Evolutionary conservation across 352 stramenopile genomes (phyloP), one percentile per base, ranked within the genome.

Genomic region (Globisporangium irregulare): DNA sequence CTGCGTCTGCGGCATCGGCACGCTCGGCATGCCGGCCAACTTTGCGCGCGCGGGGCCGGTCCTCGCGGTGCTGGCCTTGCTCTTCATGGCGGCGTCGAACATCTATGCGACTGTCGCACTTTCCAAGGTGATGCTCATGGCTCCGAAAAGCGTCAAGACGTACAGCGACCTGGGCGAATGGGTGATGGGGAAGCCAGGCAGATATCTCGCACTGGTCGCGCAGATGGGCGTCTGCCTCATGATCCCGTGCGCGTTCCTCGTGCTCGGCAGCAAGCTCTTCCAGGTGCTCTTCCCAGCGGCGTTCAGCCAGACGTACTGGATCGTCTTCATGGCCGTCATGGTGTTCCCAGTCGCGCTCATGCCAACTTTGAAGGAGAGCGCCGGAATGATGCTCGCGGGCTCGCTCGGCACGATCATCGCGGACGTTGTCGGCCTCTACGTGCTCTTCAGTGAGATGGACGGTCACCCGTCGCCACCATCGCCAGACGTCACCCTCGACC

Each of bases 1-100:
- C 68, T 83, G 76, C 34, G 78, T 89, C 43, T 88, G 59, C 50
- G 81, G 81, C 58, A 84, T 90, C 59, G 81, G 81, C 14, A 86
- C 81, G 58, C 77, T 90, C 59, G 80, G 80, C 59, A 73, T 90
- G 55, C 80, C 81, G 2, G 73, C 73, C 18, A 89, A 88, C 64
- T 89, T 78, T 27, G 69, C 80, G 20, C 80, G 80, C 24, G 79
- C 80, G 10, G 80, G 80, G 0, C 79, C 79, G 0, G n/a, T 74
- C 50, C 74, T 73, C 57, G 80, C 80, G 12, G 69, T 70, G 4
- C 69, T 80, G 46, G 80, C 80, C 2, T 73, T 86, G 65, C 34
- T 76, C 24, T 87, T 87, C 68, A 88, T 88, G 80, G 70, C 76
- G 0, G 71, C 75, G 29, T 73, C 75, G 58, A 88, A 86, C 69